Evolutionary conservation across 257 asterid species (phyloP), one percentile per base, ranked within the genome.

Genomic region (Linaria vulgaris): DNA sequence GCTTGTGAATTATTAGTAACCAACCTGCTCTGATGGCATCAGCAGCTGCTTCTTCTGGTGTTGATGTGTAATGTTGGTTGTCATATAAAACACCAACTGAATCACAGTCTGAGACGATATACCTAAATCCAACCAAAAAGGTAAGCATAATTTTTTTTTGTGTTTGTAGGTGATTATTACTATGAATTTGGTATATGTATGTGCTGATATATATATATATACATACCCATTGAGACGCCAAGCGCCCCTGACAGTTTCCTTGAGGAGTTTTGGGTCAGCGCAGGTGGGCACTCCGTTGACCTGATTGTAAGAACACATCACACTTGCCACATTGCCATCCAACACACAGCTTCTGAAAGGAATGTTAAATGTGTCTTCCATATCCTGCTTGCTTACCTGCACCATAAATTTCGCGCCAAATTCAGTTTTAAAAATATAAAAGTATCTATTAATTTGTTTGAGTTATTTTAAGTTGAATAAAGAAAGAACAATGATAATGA

Each of bases 231-330:
- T 76, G 55, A 90, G 88, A 61, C 77, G 82, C 97, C 97, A 90
- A 31, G 83, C 83, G 11, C 91, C 96, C 9, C 97, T 81, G 0
- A 87, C 68, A 0, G 88, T 85, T 53, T 79, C 78, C 6, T 79
- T 79, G 39, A 90, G 92, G 39, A 90, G 86, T 51, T 68, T 56
- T 14, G 94, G 95, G 49, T 90, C 96, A 3, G 96, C 97, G 56
- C 97, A 90, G 21, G 94, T 78, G 0, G 97, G 95, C 17, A 85
- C 14, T 58, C 97, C 97, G 38, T 90, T 90, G 31, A 90, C 97
- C 76, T 87, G 95, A 74, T 90, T 90, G 82, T 87, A 90, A 37
- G 97, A 90, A 46, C 97, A 90, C 97, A 87, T 90, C 27, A 90
- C 91, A 75, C 97, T 90, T 15, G 95, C 96, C 9, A 85, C 97